Conservation (phyloP, 179 eudicot genomes). For the Silene vulgaris region DNA sequence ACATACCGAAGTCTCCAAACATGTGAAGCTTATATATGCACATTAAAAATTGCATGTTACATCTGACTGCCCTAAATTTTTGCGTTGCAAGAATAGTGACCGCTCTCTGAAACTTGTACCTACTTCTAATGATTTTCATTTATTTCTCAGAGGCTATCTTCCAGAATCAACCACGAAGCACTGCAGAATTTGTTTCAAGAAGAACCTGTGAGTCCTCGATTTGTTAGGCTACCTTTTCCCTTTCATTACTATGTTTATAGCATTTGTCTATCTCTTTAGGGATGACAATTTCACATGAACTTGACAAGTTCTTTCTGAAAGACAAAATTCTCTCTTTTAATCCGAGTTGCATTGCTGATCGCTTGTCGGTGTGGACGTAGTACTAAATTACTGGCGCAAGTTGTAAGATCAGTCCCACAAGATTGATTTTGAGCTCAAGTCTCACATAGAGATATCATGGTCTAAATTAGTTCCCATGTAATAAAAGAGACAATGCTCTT, state of each 20-base stretch:
- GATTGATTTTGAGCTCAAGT: no score
- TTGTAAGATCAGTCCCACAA: no score
- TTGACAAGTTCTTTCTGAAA: neutral
- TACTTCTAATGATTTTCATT: constrained; percentile 10
- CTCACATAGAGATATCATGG: no score
- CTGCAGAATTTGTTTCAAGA: constrained; percentile 34
- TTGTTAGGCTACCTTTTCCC: neutral
- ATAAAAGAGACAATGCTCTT: neutral
- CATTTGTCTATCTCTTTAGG: neutral
- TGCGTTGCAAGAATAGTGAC: neutral
- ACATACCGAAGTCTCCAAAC: neutral
- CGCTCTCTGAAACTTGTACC: neutral
- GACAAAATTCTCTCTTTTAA: neutral
- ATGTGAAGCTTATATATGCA: neutral
- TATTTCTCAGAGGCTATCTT: constrained; percentile 38
- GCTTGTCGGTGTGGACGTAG: no score
- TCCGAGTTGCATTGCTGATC: no score
- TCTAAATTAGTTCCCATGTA: neutral
- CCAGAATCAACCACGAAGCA: constrained; percentile 42
- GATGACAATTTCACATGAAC: neutral
- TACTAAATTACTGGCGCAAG: no score
- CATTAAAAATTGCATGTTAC: neutral
- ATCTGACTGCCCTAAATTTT: neutral
- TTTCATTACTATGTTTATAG: neutral
- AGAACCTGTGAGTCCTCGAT: constrained; percentile 35